Percentiles rank a stretch among this genome's conserved stretches.
phyloP scores from a whole-genome alignment of 495 filamentous ascomycete genomes.

The Echria macrotheca region DNA sequence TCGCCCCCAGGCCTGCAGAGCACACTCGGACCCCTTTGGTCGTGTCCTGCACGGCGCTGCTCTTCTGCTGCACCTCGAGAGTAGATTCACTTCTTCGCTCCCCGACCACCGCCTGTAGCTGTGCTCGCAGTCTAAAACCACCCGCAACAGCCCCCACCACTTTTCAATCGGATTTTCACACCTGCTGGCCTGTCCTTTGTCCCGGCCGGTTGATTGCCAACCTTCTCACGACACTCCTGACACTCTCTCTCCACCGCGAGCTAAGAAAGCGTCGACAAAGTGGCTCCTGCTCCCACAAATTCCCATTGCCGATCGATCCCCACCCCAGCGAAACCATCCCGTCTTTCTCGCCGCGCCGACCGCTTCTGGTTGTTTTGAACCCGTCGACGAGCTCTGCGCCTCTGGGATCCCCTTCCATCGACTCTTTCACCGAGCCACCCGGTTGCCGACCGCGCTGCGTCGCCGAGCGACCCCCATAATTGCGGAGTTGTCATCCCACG shows the following conservation, averaged over 20 bases:
- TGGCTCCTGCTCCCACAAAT: conserved; percentile 9
- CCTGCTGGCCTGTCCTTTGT: conserved; percentile 6
- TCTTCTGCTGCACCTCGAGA: conserved; percentile 16
- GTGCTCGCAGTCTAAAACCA: conserved; percentile 13
- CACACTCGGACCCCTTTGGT: conserved; percentile 25
- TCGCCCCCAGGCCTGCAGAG: conserved; percentile 15
- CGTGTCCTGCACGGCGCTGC: conserved; percentile 4
- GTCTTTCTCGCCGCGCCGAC: conserved; percentile 8
- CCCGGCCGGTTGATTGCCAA: conserved; percentile 6
- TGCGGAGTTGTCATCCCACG: too few species aligned
- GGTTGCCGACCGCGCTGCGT: too few species aligned
- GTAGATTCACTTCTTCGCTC: conserved; percentile 4
- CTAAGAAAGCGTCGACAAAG: neutral
- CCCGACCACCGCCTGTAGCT: conserved; percentile 12
- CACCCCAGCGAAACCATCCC: conserved; percentile 8
- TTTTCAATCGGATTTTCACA: conserved; percentile 7
- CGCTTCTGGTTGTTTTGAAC: conserved; percentile 11
- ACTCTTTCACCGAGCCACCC: neutral
- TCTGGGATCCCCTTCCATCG: conserved; percentile 5
- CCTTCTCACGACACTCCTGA: conserved; percentile 1
- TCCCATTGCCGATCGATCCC: conserved; percentile 11
- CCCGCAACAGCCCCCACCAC: conserved; percentile 15
- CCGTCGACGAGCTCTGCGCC: conserved; percentile 1
- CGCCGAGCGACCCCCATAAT: neutral
- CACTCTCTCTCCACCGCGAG: conserved; percentile 1